These are phyloP conservation scores for Gamsiella multidivaricata DNA, from an alignment of 192 early-diverging fungal genomes.

Conservation along the genomic window DNA sequence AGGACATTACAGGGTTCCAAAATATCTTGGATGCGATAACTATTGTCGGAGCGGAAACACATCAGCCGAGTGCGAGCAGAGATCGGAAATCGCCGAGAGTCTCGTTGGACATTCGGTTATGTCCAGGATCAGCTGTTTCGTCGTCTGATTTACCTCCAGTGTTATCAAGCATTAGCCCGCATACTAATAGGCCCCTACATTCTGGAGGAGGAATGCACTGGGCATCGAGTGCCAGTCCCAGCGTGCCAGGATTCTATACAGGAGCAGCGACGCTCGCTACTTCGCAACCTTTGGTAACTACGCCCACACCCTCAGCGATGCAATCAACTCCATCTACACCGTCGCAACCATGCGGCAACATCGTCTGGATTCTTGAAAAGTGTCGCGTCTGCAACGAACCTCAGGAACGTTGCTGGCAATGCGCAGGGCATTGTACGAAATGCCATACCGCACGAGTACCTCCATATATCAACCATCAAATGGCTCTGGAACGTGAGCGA, in stretches of 20 bases:
- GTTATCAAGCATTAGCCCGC: too few relatives aligned
- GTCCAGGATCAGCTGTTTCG: not conserved
- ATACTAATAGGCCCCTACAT: not conserved
- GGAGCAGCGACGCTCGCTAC: not conserved
- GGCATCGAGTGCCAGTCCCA: conserved; percentile 3
- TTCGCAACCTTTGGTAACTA: too few relatives aligned
- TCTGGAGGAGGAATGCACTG: conserved; percentile 27
- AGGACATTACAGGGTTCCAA: conserved; percentile 52
- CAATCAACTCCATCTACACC: too few relatives aligned
- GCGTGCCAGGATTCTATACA: not conserved
- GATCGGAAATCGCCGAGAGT: conserved; percentile 12
- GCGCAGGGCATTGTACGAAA: conserved; percentile 29
- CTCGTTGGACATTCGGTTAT: conserved; percentile 23
- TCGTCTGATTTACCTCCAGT: not conserved
- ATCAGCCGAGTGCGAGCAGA: not conserved
- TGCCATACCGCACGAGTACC: conserved; percentile 45
- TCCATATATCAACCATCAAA: conserved; percentile 54
- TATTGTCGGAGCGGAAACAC: conserved; percentile 13
- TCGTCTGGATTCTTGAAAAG: conserved; percentile 44
- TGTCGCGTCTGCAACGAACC: conserved; percentile 50
- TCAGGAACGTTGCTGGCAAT: conserved; percentile 52
- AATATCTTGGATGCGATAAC: conserved; percentile 37
- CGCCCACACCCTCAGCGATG: not conserved
- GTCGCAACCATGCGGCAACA: conserved; percentile 29
- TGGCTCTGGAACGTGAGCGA: conserved; percentile 23